Percentiles rank a stretch among this genome's conserved stretches.
Evolutionary conservation across 257 asterid genomes (phyloP).

Genomic region (Plantago elongata): DNA sequence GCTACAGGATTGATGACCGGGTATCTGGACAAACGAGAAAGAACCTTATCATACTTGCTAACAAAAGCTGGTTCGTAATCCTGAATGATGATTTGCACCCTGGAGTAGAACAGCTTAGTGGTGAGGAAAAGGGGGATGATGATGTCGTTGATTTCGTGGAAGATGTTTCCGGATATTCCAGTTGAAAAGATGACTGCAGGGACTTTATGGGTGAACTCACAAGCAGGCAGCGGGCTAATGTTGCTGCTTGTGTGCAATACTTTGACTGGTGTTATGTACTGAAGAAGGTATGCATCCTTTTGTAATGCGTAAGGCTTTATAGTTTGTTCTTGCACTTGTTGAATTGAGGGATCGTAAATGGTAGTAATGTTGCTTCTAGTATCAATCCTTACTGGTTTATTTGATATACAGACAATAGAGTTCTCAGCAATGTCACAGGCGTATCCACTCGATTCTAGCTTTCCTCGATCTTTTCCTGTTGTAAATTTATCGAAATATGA

Average conservation of each 20-base stretch:
- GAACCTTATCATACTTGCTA: constrained; percentile 29
- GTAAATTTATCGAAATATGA: not conserved
- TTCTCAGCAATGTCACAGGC: constrained; percentile 31
- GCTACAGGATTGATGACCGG: constrained; percentile 34
- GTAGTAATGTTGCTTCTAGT: constrained; percentile 34
- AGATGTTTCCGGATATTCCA: constrained; percentile 42
- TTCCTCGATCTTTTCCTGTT: constrained; percentile 34
- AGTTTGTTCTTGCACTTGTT: constrained; percentile 9
- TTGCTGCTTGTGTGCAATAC: constrained; percentile 20
- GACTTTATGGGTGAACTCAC: constrained; percentile 28
- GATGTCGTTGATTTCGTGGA: constrained; percentile 56
- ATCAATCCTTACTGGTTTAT: constrained; percentile 32
- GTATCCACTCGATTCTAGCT: constrained; percentile 38
- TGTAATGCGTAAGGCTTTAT: constrained; percentile 48
- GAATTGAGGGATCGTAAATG: constrained; percentile 13
- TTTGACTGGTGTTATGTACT: constrained; percentile 31
- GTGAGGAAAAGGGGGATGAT: constrained; percentile 60
- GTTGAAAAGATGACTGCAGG: constrained; percentile 47
- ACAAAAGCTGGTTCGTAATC: constrained; percentile 39
- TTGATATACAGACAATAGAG: constrained; percentile 36
- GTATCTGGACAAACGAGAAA: constrained; percentile 27
- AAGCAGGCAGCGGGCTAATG: constrained; percentile 20
- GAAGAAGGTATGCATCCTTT: constrained; percentile 30
- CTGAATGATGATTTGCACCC: constrained; percentile 29
- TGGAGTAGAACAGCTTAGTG: constrained; percentile 31